A percentile compares a stretch with the other conserved stretches of the same genome.
Conservation (phyloP, 352 stramenopile species). For the Phytophthora multivora region DNA sequence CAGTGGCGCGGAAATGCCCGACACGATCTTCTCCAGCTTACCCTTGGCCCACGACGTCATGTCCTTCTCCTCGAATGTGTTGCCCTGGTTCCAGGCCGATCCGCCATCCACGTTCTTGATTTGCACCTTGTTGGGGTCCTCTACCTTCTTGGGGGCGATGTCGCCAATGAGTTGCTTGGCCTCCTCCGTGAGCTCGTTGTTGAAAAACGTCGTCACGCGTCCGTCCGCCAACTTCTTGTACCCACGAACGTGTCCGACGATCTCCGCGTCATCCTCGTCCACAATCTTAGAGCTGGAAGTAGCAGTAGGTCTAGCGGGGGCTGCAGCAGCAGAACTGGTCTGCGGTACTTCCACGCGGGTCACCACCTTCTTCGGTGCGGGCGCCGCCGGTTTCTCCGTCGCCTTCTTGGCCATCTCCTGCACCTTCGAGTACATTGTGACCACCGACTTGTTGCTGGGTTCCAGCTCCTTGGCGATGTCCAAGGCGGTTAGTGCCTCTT, state of each 20-base stretch:
- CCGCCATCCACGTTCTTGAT: conserved; percentile 86
- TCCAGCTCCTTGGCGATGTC: conserved; percentile 69
- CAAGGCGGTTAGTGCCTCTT: conserved; percentile 66
- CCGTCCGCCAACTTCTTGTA: conserved; percentile 98
- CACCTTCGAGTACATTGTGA: conserved; percentile 64
- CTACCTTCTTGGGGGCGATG: conserved; percentile 90
- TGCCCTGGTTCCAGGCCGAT: conserved; percentile 94
- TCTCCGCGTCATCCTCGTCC: conserved; percentile 68
- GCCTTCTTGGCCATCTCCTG: conserved; percentile 67
- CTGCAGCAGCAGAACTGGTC: conserved; percentile 4
- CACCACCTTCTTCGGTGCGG: conserved; percentile 54
- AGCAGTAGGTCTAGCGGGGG: conserved; percentile 7
- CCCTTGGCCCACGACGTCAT: conserved; percentile 88
- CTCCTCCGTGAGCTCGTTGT: conserved; percentile 98
- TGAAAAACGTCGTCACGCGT: conserved; percentile 98
- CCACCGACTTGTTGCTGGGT: conserved; percentile 74
- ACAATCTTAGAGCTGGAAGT: conserved; percentile 23
- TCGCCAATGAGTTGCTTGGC: conserved; percentile 98
- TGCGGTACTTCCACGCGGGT: conserved; percentile 58
- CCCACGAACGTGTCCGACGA: conserved; percentile 77
- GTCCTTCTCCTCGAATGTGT: conserved; percentile 94
- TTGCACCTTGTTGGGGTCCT: conserved; percentile 71
- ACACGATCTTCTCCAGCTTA: conserved; percentile 70
- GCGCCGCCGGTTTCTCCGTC: conserved; percentile 39
- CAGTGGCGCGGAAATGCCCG: conserved; percentile 43